Base-by-base conservation (phyloP, 441 rosid species). In the Capsella rubella region DNA sequence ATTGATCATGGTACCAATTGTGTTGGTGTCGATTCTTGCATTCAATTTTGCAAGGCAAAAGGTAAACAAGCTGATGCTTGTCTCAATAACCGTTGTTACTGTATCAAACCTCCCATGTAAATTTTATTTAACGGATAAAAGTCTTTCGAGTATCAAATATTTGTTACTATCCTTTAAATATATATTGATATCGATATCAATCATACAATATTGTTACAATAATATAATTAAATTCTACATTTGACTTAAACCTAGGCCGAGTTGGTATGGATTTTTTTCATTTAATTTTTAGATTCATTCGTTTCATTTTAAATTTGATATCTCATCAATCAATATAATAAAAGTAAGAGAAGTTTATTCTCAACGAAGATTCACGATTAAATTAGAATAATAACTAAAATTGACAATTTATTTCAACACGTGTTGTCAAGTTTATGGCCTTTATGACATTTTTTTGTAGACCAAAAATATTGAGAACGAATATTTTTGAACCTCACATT, bases 51-150 rank as follows among this genome's bases (percentile, higher is more conserved):
- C 18, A 50, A 59, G 1, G 46, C 59, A 10, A 27, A 37, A 50
- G 67, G 75, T 1, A 40, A 71, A 71, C 8, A 6, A 27, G 42
- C 15, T 56, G 3, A 11, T 27, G 10, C 32, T 27, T 60, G 42
- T 45, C 50, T 3, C 35, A 34, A 6, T 7, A 6, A 34, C 37
- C 37, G 8, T n/a, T 70, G 59, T 47, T 34, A 3, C 31, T 69
- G 74, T 69, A 49, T 13, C 57, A 46, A 50, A 21, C 65, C 37
- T 49, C 57, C 27, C 3, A 49, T 47, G 64, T 70, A 49, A 49
- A 58, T 32, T 29, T 31, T 55, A 47, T 21, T 21, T 7, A 47
- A 45, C 27, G 21, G 32, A 29, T 4, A 29, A 1, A 29, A 1
- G 0, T 29, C 16, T 3, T 16, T 50, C 29, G 21, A 21, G 27